Base-by-base conservation (phyloP, 2,329 filamentous ascomycete genomes). In the Myotisia sp. region DNA sequence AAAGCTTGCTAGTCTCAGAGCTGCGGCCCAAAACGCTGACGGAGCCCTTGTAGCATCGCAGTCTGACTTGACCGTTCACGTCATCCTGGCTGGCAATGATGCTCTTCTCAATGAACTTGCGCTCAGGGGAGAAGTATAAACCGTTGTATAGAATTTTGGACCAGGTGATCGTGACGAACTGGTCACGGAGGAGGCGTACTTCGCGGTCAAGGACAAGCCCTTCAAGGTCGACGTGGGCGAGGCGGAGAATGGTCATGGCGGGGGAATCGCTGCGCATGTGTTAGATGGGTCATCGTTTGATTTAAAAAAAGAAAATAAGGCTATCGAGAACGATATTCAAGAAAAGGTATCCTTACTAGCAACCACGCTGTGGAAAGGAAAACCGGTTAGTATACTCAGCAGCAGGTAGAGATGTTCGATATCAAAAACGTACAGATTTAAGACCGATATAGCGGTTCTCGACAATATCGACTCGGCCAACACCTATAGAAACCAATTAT, bases 381-480 rank as follows among this genome's bases (percentile, higher is more conserved):
- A 28, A 34, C 39, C 41, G 78, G 63, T 81, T 81, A 29, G 28
- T 24, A 24, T 38, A 22, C 26, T 9, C 6, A 21, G 12, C 3
- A 28, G 3, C 28, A 20, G 29, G 19, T 9, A 13, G 29, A 32
- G n/a, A 13, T 22, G 6, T 6, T 30, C n/a, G 9, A 19, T 9
- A 21, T 16, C 23, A 10, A 23, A 19, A 19, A 37, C 42, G 39
- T 40, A 44, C 42, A 33, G 42, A 44, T 34, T 84, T 83, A 45
- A 83, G 64, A 39, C 77, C 79, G 50, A 79, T 76, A 61, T 75
- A 79, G 32, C 79, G 68, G 60, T 78, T 77, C 53, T 81, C 77
- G 40, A 82, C 78, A 50, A 84, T 84, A 56, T 84, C 79, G 47
- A 84, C 74, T 45, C 79, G 65, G 48, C 79, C 79, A 41, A 84